Conservation (phyloP, 371 early-diverging fungal genomes). For the Thermomucor indicae-seudaticae region DNA sequence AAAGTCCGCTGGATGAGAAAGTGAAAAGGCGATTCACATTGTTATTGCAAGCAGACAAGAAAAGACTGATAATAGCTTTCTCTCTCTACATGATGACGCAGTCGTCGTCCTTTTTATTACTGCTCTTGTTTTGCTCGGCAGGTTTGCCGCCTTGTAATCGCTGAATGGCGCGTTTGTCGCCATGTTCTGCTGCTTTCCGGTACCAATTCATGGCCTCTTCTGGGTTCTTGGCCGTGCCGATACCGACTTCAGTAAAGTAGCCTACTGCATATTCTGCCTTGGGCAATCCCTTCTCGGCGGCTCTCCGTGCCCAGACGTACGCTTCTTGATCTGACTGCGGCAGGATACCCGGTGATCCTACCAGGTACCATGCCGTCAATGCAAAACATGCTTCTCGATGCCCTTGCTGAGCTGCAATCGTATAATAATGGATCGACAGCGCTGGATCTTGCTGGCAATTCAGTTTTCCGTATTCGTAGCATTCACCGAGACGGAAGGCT, state of each 20-base stretch:
- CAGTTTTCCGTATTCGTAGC: constrained; percentile 76
- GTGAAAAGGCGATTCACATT: no score
- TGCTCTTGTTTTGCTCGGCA: constrained; percentile 4
- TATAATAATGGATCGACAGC: constrained; percentile 68
- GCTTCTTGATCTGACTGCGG: constrained; percentile 86
- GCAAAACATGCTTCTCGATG: constrained; percentile 89
- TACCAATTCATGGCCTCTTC: constrained; percentile 80
- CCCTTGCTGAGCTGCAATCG: constrained; percentile 84
- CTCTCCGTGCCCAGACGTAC: constrained; percentile 82
- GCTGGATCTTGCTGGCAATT: constrained; percentile 65
- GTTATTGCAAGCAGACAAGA: no score
- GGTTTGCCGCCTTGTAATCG: constrained; percentile 46
- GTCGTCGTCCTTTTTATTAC: constrained; percentile 38
- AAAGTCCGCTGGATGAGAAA: no score
- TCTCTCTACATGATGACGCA: constrained; percentile 48
- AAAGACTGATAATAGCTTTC: no score
- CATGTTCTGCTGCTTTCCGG: constrained; percentile 75
- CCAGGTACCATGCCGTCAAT: constrained; percentile 87
- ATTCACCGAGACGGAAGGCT: constrained; percentile 75
- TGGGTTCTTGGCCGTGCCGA: constrained; percentile 65
- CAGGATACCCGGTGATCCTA: constrained; percentile 74
- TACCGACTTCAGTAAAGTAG: constrained; percentile 81
- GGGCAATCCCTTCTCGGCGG: constrained; percentile 81
- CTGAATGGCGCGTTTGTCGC: constrained; percentile 75
- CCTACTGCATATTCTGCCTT: constrained; percentile 91